These are phyloP conservation scores for Camellia japonica DNA, from an alignment of 148 eudicot genomes.

Conservation along the genomic window DNA sequence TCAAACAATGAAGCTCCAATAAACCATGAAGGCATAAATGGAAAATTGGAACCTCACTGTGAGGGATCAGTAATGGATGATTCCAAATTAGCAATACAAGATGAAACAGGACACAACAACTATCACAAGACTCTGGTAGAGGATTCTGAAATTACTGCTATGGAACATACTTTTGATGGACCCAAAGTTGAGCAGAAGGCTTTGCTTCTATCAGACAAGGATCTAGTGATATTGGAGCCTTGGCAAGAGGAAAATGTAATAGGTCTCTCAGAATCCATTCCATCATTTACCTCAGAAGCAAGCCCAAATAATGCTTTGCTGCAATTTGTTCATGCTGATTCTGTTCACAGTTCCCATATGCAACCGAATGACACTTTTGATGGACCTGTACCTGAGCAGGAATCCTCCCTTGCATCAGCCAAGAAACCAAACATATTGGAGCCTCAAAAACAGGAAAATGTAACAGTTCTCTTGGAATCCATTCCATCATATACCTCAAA, in stretches of 20 bases:
- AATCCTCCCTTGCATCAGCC: too few species aligned
- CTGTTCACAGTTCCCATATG: neutral
- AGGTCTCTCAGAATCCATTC: neutral
- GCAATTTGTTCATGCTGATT: slow-evolving; percentile 15
- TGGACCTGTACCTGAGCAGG: too few species aligned
- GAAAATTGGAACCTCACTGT: neutral
- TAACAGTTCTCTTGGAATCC: neutral
- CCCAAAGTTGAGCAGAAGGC: slow-evolving; percentile 5
- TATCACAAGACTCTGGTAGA: neutral
- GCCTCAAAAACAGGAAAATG: slow-evolving; percentile 3
- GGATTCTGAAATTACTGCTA: neutral
- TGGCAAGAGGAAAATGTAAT: neutral
- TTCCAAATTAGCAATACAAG: neutral
- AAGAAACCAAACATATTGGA: slow-evolving; percentile 1
- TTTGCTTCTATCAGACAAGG: neutral
- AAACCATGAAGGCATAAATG: neutral
- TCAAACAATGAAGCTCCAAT: slow-evolving; percentile 2
- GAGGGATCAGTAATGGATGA: neutral
- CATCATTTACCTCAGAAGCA: slow-evolving; percentile 3
- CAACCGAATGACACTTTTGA: too few species aligned
- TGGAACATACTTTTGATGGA: neutral
- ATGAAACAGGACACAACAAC: neutral
- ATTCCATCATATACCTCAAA: slow-evolving; percentile 1
- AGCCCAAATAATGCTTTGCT: neutral
- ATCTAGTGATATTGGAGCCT: slow-evolving; percentile 4